phyloP scores from a whole-genome alignment of 441 rosid genomes.

The Adansonia madagascariensis region DNA sequence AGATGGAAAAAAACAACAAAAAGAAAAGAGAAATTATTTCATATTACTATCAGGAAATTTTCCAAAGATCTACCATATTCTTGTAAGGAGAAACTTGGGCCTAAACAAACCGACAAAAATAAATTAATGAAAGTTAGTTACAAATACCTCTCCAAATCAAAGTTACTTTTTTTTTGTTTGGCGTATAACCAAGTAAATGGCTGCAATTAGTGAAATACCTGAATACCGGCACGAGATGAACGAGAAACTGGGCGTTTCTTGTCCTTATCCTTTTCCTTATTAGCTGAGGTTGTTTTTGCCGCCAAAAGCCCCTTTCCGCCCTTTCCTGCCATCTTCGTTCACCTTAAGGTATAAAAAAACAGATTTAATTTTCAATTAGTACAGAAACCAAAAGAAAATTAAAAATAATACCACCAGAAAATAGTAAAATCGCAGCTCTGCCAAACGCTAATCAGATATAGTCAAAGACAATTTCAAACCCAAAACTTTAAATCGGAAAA shows the following conservation, averaged over 20 bases:
- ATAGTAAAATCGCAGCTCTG: background rate
- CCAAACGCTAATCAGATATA: background rate
- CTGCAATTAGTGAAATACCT: constrained; percentile 38
- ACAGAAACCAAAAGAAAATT: background rate
- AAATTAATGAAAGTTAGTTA: background rate
- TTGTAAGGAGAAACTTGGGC: background rate
- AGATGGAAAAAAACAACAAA: background rate
- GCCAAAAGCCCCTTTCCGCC: constrained; percentile 95
- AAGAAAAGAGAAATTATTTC: background rate
- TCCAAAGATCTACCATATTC: background rate
- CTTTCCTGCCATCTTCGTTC: constrained; percentile 73
- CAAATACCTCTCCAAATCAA: background rate
- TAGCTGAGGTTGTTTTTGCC: constrained; percentile 72
- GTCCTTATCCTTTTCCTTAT: constrained; percentile 75
- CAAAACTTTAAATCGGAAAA: background rate
- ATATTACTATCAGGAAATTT: background rate
- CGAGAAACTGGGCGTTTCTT: constrained; percentile 86
- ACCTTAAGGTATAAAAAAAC: background rate
- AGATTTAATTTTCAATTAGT: background rate
- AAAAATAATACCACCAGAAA: background rate
- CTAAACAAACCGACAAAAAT: background rate
- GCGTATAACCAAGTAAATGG: background rate
- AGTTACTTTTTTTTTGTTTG: background rate
- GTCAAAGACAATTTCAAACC: background rate
- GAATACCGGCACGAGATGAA: constrained; percentile 94